These are phyloP conservation scores for Penicillium herquei DNA, from an alignment of 495 filamentous ascomycete species.

Conservation along the genomic window DNA sequence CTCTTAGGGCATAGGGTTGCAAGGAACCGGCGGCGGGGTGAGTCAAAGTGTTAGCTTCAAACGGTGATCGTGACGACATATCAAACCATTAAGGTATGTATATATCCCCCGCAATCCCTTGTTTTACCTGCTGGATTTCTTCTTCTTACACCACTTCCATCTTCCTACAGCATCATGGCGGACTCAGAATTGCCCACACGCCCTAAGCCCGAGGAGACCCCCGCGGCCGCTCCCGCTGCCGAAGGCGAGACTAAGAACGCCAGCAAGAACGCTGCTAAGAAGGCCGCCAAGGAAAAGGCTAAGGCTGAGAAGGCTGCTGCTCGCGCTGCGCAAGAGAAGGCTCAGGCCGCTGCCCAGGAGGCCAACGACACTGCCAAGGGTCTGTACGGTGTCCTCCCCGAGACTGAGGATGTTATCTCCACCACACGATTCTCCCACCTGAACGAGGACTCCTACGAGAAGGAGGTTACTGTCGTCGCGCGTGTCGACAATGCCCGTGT, in stretches of 20 bases:
- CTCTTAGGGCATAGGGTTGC: conserved; percentile 47
- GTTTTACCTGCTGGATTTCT: neutral
- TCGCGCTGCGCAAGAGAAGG: conserved; percentile 52
- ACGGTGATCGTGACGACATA: conserved; percentile 6
- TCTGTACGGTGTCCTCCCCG: conserved; percentile 59
- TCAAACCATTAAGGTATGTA: conserved; percentile 22
- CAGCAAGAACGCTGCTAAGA: conserved; percentile 66
- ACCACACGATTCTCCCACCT: conserved; percentile 45
- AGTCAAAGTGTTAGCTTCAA: conserved; percentile 22
- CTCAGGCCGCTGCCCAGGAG: conserved; percentile 47
- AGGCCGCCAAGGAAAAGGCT: conserved; percentile 65
- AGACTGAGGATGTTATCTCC: conserved; percentile 36
- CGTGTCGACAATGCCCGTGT: conserved; percentile 83
- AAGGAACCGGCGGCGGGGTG: conserved; percentile 33
- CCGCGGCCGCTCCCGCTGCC: conserved; percentile 30
- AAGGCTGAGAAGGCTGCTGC: conserved; percentile 62
- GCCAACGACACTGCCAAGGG: conserved; percentile 69
- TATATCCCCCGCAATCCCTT: neutral
- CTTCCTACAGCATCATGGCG: conserved; percentile 35
- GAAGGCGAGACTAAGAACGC: conserved; percentile 43
- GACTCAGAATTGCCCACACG: conserved; percentile 48
- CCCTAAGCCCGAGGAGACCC: conserved; percentile 46
- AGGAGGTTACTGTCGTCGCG: conserved; percentile 76
- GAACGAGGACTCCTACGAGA: conserved; percentile 59
- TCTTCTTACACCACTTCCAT: conserved; percentile 1